These are phyloP conservation scores for Clavariopsis aquatica DNA, from an alignment of 495 filamentous ascomycete genomes.

Conservation along the genomic window DNA sequence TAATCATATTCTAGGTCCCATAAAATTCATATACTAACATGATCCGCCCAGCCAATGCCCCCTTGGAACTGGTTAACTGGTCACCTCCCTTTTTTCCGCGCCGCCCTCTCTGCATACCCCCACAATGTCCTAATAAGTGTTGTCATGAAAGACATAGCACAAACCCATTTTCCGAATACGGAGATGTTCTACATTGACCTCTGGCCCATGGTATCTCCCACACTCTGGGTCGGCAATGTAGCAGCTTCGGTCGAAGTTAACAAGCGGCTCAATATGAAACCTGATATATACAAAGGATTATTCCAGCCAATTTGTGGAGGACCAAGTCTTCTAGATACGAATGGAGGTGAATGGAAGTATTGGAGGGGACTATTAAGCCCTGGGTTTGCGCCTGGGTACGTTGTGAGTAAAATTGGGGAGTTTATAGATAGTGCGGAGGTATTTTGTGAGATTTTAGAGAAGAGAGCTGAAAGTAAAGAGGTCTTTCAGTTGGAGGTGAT, in stretches of 20 bases:
- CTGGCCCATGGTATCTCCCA: constrained; percentile 9
- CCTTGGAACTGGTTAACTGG: constrained; percentile 8
- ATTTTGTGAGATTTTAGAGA: constrained; percentile 3
- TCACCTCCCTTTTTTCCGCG: not conserved
- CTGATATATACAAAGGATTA: not conserved
- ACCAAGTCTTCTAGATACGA: constrained; percentile 1
- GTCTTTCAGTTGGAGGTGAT: constrained; percentile 1
- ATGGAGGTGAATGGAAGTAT: constrained; percentile 6
- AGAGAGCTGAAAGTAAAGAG: not conserved
- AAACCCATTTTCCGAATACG: not conserved
- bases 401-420: not conserved
- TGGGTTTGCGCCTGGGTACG: constrained; percentile 5
- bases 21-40: not conserved
- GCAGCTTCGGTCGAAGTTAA: not conserved
- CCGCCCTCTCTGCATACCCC: not conserved
- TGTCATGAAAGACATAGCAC: not conserved
- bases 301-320: constrained; percentile 8
- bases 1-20: too few relatives aligned
- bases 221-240: not conserved
- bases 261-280: not conserved
- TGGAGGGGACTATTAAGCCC: constrained; percentile 12
- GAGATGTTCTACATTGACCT: constrained; percentile 13
- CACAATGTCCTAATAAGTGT: not conserved
- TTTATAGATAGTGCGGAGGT: not conserved
- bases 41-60: constrained; percentile 1